Base-by-base conservation (phyloP, 1,139 yeast species). In the Suhomyces terraborum region DNA sequence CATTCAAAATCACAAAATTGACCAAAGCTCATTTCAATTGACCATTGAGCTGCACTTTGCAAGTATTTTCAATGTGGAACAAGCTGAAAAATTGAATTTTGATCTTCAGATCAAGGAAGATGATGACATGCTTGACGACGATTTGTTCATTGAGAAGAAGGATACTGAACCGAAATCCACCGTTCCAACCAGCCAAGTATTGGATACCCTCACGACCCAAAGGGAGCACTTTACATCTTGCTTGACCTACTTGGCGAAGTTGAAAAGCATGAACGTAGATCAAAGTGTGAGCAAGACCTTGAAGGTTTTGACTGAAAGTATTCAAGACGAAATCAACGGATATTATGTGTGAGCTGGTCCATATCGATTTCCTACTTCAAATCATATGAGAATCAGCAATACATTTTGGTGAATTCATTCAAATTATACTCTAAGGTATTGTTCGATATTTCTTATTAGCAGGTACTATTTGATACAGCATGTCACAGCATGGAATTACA, bases 111-210 rank as follows among this genome's bases (percentile, higher is more conserved):
- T 43, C 12, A 44, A 45, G n/a, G 44, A 45, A 6, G 52, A 48
- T n/a, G 40, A 45, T 8, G 46, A 42, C 24, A 39, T 46, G 22
- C 47, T 46, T 9, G 53, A 51, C 23, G 55, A 52, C 27, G 52
- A 50, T 27, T 40, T 52, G 19, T 52, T 52, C 42, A 40, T 41
- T 21, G 50, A 48, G 12, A 35, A 28, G 20, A 38, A 46, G 8
- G 13, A 17, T 2, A 19, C 17, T 4, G 8, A 18, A 5, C 3
- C 25, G 18, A 20, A n/a, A 24, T 4, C 36, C 26, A 22, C 35
- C 9, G 20, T 12, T 13, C 2, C 30, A 5, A 33, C 42, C 13
- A 38, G 42, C 19, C 40, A 42, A 12, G 31, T 16, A 4, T 21
- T 41, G 36, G 32, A 19, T 3, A 8, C 26, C 3, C 21, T 39